Evolutionary conservation across 2,329 filamentous ascomycete genomes (phyloP), one percentile per base, ranked within the genome.

Genomic region (Colletotrichum acutatum): DNA sequence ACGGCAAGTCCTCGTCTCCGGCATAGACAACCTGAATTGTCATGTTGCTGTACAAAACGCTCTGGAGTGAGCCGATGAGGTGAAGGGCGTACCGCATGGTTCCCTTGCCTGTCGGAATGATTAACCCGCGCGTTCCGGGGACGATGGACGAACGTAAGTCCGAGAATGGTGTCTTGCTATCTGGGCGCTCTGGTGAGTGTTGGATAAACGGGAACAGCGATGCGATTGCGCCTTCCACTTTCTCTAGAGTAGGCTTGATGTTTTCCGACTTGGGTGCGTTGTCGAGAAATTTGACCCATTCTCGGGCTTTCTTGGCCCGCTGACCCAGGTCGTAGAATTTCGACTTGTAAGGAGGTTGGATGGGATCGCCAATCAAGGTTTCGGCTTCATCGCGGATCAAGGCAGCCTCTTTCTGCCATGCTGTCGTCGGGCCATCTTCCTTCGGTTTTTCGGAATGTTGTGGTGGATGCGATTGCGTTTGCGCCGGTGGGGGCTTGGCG

Each of bases 1-100:
- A 8, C 0, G 79, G 76, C 0, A 84, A 69, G 57, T 82, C 82
- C 0, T 72, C 53, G 32, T 83, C 79, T 16, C 82, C 82, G 0
- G 82, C 82, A 65, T 84, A 83, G 3, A 78, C 78, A 30, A 83
- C 52, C 28, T 83, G 77, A 6, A 84, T 83, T 0, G 82, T 81
- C 0, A 84, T 69, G 0, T 72, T 59, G 0, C 78, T 80, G 1
- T 76, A 73, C 57, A 82, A 74, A 0, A 82, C 76, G 6, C 74
- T 68, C 19, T 79, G 79, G 1, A 84, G 66, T 1, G 79, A 74
- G n/a, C 76, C 76, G 8, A 84, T 77, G 4, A 82, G 76, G 64
- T 84, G 82, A 32, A 78, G 78, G 3, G 81, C 81, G 34, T 79
- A 82, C 5, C 82, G 79, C 16, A 83, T 75, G 5, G 74, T 78